Base-by-base conservation (phyloP, 2,329 filamentous ascomycete species). In the Cyanodermella asteris region DNA sequence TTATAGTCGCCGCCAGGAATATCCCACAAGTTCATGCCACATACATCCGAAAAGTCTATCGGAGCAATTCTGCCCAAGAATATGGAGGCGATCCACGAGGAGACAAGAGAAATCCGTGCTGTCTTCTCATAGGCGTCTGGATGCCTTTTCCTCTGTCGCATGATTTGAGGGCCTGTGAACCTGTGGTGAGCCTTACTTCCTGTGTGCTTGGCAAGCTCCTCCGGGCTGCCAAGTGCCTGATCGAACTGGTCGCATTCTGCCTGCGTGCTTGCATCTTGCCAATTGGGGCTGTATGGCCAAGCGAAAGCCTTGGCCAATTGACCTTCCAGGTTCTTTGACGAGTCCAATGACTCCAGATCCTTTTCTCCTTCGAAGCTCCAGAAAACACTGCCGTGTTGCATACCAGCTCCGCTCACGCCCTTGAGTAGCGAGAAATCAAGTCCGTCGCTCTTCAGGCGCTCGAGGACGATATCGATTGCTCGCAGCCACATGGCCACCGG, bases 301-400 rank as follows among this genome's bases (percentile, higher is more conserved):
- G 81, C 75, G 42, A 94, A 77, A 0, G 73, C 75, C 3, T 51
- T 54, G 7, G 55, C 52, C 14, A 94, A 55, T 51, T 91, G 81
- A 31, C 75, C 68, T 24, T 75, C 60, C 23, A 94, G 53, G 1
- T 60, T 51, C 43, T 63, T 64, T 12, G 50, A 50, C 3, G 60
- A 43, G 35, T 77, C 59, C 21, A 94, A 52, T 8, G 40, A 52
- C 4, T 45, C 51, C 21, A 94, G 59, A 21, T 73, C 41, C 6
- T 48, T 41, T 42, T 76, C 73, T 5, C 77, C 82, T 28, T 69
- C 53, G 22, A 55, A 46, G 30, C 64, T 74, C 84, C 84, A 94
- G 53, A 87, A 94, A 15, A 94, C 81, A 45, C 84, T 94, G 17
- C 87, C 87, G 49, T 94, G 87, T 57, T 97, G 87, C 63, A 94